A percentile compares a stretch with the other conserved stretches of the same genome.
phyloP scores from a whole-genome alignment of 169 alveolate genomes.

The Plasmodium reichenowi region DNA sequence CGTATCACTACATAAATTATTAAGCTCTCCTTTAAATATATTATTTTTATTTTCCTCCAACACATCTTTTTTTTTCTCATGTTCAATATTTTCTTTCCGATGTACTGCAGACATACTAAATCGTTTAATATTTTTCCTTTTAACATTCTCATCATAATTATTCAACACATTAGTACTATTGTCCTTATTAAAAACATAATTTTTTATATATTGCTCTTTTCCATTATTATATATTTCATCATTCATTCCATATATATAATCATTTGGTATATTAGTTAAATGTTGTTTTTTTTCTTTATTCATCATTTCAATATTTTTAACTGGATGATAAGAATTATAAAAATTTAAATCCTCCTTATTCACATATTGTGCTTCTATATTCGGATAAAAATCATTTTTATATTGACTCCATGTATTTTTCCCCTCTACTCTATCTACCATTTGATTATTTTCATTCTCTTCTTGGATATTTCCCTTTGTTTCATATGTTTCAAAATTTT shows the following conservation, averaged over 20 bases:
- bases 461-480: neutral
- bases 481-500: neutral
- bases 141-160: conserved; percentile 50
- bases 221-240: conserved; percentile 65
- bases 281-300: conserved; percentile 40
- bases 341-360: conserved; percentile 36
- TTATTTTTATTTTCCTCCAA: neutral
- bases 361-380: conserved; percentile 71
- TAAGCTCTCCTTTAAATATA: neutral
- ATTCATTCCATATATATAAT: conserved; percentile 75
- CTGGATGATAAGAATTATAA: conserved; percentile 41
- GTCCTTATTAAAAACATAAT: conserved; percentile 42
- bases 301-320: conserved; percentile 26
- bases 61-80: neutral
- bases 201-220: conserved; percentile 65
- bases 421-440: neutral
- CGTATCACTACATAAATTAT: conserved; percentile 1
- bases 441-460: neutral
- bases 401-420: conserved; percentile 75
- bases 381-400: conserved; percentile 63
- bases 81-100: conserved; percentile 17
- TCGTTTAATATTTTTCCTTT: conserved; percentile 42
- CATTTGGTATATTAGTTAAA: conserved; percentile 44
- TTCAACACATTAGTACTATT: conserved; percentile 30
- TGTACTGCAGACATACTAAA: conserved; percentile 57